These are phyloP conservation scores for Trapa incisa DNA, from an alignment of 345 rosid species.

Conservation along the genomic window DNA sequence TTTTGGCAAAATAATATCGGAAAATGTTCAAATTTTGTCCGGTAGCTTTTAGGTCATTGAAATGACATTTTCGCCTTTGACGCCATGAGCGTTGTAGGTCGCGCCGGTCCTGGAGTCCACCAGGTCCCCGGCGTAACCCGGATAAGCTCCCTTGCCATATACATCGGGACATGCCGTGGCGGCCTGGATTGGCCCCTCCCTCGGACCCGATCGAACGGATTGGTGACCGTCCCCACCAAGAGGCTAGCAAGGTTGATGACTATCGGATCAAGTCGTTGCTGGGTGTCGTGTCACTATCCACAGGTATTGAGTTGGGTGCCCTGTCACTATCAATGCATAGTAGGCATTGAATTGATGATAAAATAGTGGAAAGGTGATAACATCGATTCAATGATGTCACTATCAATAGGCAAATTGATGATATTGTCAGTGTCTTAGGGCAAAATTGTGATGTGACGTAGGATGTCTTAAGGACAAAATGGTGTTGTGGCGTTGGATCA, in stretches of 20 bases:
- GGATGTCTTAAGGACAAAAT: no score
- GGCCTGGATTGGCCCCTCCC: constrained; percentile 12
- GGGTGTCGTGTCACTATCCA: constrained; percentile 1
- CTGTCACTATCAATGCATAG: no score
- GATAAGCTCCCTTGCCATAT: constrained; percentile 15
- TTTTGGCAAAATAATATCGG: no score
- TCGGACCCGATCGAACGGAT: constrained; percentile 13
- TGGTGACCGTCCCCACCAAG: constrained; percentile 14
- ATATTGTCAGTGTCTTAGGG: no score
- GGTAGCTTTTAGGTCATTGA: no score
- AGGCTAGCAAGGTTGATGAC: constrained; percentile 15
- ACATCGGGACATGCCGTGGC: constrained; percentile 14
- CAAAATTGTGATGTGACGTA: no score
- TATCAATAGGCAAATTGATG: no score
- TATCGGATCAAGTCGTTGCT: constrained; percentile 14
- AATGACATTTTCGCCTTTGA: background rate
- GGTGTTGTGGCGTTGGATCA: no score
- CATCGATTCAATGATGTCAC: no score
- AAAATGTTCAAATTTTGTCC: no score
- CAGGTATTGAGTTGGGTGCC: background rate
- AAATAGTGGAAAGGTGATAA: no score
- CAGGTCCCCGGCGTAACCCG: constrained; percentile 13
- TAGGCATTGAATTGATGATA: no score
- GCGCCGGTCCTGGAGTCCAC: constrained; percentile 10
- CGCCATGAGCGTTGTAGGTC: constrained; percentile 10